Evolutionary conservation across 2,329 filamentous ascomycete species (phyloP).

Genomic region (Cordyceps militaris): DNA sequence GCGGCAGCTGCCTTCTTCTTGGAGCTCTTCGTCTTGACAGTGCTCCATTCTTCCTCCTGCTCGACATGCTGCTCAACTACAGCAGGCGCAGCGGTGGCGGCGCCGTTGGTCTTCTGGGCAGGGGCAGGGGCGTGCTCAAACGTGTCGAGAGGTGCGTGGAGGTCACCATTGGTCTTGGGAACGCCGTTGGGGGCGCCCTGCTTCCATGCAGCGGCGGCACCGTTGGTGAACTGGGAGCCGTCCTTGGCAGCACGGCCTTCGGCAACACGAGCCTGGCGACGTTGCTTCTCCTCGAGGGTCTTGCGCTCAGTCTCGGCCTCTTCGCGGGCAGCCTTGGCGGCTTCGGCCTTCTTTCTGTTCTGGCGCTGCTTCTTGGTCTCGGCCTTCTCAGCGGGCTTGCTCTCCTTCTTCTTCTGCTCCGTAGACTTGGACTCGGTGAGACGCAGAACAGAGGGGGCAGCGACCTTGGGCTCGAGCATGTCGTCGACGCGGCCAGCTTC

Average conservation of each 20-base stretch:
- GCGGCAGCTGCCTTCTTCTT: conserved; percentile 35
- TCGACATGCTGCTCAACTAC: conserved; percentile 57
- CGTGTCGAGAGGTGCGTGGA: conserved; percentile 50
- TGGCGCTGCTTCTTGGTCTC: conserved; percentile 96
- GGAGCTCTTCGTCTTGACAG: conserved; percentile 44
- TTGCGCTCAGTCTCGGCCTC: conserved; percentile 75
- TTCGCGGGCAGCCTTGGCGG: conserved; percentile 65
- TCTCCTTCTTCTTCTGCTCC: conserved; percentile 54
- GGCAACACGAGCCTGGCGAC: conserved; percentile 70
- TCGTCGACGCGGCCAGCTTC: conserved; percentile 70
- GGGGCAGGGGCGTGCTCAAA: conserved; percentile 31
- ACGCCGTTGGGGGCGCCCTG: conserved; percentile 28
- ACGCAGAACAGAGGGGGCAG: conserved; percentile 68
- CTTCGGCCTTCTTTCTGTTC: conserved; percentile 82
- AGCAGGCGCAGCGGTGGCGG: conserved; percentile 40
- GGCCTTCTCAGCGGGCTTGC: conserved; percentile 56
- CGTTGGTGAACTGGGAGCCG: conserved; percentile 53
- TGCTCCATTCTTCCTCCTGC: conserved; percentile 52
- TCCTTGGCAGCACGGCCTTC: conserved; percentile 81
- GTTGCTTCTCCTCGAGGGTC: conserved; percentile 71
- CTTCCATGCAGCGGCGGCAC: conserved; percentile 37
- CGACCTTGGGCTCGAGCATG: conserved; percentile 72
- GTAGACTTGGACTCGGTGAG: conserved; percentile 61
- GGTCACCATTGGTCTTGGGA: conserved; percentile 27
- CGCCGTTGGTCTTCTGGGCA: conserved; percentile 23